These are phyloP conservation scores for Begonia fuchsioides DNA, from an alignment of 306 rosid genomes.

Conservation along the genomic window DNA sequence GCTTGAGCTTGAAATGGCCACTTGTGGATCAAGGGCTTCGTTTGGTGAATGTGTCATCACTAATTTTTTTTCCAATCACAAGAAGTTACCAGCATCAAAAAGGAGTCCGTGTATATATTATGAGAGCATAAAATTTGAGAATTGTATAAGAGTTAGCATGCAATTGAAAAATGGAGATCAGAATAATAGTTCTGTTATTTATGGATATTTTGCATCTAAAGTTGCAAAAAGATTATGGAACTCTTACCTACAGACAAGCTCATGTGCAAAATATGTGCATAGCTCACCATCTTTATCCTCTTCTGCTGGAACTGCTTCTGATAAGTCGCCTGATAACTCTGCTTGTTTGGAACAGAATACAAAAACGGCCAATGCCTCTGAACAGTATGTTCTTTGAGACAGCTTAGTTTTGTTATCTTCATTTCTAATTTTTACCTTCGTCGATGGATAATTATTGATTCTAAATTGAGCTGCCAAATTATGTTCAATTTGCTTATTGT, in stretches of 20 bases:
- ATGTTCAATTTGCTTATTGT: no score
- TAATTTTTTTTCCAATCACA: conserved; percentile 16
- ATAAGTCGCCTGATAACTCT: conserved; percentile 56
- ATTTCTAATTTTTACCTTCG: no score
- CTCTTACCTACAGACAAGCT: conserved; percentile 16
- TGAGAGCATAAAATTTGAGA: conserved; percentile 14
- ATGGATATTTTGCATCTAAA: conserved; percentile 54
- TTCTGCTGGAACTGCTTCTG: conserved; percentile 59
- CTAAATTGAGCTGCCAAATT: no score
- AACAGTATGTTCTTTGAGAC: conserved; percentile 36
- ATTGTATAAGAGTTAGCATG: conserved; percentile 50
- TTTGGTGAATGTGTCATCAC: conserved; percentile 29
- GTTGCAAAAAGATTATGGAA: conserved; percentile 37
- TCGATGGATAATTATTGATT: no score
- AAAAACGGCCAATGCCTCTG: conserved; percentile 47
- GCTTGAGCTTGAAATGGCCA: conserved; percentile 47
- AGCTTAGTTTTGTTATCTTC: no score
- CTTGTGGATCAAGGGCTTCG: conserved; percentile 26
- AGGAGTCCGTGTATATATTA: conserved; percentile 14
- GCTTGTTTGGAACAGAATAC: conserved; percentile 44
- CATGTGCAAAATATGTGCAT: conserved; percentile 30
- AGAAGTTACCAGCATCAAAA: conserved; percentile 6
- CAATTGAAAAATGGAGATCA: conserved; percentile 39
- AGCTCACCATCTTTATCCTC: conserved; percentile 32
- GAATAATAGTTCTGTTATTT: conserved; percentile 32